Percentiles rank a stretch among this genome's conserved stretches.
These are phyloP conservation scores for Malus hybrid DNA, from an alignment of 331 rosid genomes.

Conservation along the genomic window DNA sequence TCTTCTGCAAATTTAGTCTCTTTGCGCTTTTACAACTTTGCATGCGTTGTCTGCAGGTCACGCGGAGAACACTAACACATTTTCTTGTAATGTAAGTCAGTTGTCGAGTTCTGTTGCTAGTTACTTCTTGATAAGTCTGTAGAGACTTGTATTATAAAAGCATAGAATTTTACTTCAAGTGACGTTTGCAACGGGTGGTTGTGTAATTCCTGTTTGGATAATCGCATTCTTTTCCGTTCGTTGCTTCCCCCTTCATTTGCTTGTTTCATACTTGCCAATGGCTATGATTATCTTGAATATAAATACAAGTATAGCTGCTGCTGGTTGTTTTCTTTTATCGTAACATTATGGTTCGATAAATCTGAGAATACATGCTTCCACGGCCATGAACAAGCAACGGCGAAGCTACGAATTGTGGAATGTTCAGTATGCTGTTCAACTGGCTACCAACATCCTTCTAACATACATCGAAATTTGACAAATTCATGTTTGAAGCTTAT, in stretches of 20 bases:
- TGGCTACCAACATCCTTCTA: background rate
- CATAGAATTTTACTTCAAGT: background rate
- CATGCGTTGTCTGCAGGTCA: slow-evolving; percentile 66
- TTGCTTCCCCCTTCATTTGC: background rate
- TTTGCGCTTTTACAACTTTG: slow-evolving; percentile 32
- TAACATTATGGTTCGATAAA: background rate
- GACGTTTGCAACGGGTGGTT: background rate
- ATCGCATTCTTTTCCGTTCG: background rate
- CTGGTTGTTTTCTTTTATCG: background rate
- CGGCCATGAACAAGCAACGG: background rate
- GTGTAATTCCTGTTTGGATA: background rate
- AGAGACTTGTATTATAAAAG: slow-evolving; percentile 8
- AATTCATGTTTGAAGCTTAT: background rate
- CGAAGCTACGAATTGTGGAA: background rate
- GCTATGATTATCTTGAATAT: background rate
- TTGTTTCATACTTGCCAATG: background rate
- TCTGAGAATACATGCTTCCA: background rate
- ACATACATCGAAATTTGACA: background rate
- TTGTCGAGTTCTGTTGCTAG: slow-evolving; percentile 12
- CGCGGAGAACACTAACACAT: slow-evolving; percentile 36
- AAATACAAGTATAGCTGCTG: too few relatives aligned
- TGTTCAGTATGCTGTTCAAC: background rate
- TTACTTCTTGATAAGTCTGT: slow-evolving; percentile 9
- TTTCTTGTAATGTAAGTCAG: slow-evolving; percentile 33
- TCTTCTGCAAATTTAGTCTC: slow-evolving; percentile 27